Evolutionary conservation across 192 early-diverging fungal genomes (phyloP).

Genomic region (Coemansia sp.): DNA sequence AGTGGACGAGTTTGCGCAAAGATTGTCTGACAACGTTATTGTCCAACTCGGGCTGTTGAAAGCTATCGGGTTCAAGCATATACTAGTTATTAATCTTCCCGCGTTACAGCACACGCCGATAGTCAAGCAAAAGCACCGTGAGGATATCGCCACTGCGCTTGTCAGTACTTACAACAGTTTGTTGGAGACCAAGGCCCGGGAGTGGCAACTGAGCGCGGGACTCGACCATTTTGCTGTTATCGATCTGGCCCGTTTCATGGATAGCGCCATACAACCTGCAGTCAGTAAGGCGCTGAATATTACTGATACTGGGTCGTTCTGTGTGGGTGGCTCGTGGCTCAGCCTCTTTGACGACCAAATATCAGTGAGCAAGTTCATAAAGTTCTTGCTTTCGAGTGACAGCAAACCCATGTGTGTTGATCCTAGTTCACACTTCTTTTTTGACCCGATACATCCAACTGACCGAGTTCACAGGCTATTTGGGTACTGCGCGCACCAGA

Average conservation of each 20-base stretch:
- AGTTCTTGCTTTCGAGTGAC: constrained; percentile 3
- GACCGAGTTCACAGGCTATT: constrained; percentile 45
- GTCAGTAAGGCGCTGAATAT: constrained; percentile 20
- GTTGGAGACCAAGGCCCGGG: constrained; percentile 13
- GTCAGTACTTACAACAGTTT: constrained; percentile 32
- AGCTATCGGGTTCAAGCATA: constrained; percentile 26
- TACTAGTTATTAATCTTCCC: constrained; percentile 35
- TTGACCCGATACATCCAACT: constrained; percentile 43
- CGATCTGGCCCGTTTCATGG: constrained; percentile 25
- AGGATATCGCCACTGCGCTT: constrained; percentile 8
- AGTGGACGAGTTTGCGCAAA: constrained; percentile 26
- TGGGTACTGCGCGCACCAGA: constrained; percentile 23
- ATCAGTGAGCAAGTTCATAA: constrained; percentile 9
- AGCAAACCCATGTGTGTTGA: constrained; percentile 18
- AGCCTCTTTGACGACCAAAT: constrained; percentile 32
- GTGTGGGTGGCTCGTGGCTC: constrained; percentile 34
- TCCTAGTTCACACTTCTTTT: constrained; percentile 23
- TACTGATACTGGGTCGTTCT: constrained; percentile 23
- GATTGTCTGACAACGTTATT: constrained; percentile 27
- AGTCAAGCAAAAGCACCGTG: constrained; percentile 20
- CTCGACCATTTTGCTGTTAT: constrained; percentile 26
- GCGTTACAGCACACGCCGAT: constrained; percentile 35
- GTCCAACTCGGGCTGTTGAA: constrained; percentile 26
- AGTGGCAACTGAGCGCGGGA: constrained; percentile 12
- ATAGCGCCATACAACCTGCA: constrained; percentile 10